These are phyloP conservation scores for Lentinula detonsa DNA, from an alignment of 768 basidiomycete species.

Conservation along the genomic window DNA sequence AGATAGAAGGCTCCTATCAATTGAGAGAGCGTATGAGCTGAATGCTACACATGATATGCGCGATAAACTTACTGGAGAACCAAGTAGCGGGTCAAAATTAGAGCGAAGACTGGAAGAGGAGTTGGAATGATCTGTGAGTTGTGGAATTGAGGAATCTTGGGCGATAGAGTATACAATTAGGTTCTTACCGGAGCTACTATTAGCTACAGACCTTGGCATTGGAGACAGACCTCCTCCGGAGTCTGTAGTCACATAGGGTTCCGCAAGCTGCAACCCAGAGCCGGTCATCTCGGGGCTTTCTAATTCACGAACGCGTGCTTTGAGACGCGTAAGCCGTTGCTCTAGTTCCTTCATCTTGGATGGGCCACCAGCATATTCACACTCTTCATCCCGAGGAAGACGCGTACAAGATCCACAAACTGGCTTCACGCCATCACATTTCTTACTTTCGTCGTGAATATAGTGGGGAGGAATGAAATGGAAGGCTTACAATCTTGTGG, in stretches of 20 bases:
- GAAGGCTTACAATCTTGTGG: neutral
- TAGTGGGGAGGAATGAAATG: neutral
- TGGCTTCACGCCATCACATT: slow-evolving; percentile 15
- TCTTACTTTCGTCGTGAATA: slow-evolving; percentile 2
- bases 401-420: slow-evolving; percentile 35
- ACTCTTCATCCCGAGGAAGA: slow-evolving; percentile 32
- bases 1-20: neutral
- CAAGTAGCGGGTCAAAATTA: neutral
- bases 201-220: neutral
- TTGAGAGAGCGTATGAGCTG: neutral
- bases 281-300: slow-evolving; percentile 18
- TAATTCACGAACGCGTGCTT: slow-evolving; percentile 29
- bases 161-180: neutral
- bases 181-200: neutral
- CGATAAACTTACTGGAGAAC: neutral
- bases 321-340: slow-evolving; percentile 29
- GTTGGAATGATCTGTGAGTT: neutral
- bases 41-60: neutral
- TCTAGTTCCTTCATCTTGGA: slow-evolving; percentile 34
- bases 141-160: neutral
- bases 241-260: neutral
- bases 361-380: slow-evolving; percentile 38
- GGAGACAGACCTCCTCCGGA: neutral
- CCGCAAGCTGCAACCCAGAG: slow-evolving; percentile 7
- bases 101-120: neutral